phyloP scores from a whole-genome alignment of 2,329 filamentous ascomycete species.

The Furcasterigmium furcatum region DNA sequence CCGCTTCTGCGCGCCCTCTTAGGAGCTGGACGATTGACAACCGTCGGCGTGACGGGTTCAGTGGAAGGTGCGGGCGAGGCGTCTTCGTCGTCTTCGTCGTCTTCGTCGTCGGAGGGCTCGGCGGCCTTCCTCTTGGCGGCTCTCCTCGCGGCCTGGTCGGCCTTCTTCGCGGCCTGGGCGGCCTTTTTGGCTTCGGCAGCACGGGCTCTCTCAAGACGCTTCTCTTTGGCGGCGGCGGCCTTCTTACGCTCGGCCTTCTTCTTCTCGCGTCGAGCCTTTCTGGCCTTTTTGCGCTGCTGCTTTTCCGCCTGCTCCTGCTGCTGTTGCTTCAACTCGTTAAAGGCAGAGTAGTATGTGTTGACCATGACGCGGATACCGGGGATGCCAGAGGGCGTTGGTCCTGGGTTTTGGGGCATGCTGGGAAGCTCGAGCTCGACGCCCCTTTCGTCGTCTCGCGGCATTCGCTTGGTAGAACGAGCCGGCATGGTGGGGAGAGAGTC shows the following conservation, averaged over 20 bases:
- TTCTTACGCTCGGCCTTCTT: not conserved
- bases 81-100: conserved; percentile 5
- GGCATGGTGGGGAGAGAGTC: not conserved
- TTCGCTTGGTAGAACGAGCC: not conserved
- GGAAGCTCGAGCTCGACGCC: not conserved
- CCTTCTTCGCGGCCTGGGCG: not conserved
- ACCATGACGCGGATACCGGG: not conserved
- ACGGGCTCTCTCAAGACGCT: not conserved
- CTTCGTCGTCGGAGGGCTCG: conserved; percentile 1
- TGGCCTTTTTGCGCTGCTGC: not conserved
- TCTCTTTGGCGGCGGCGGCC: not conserved
- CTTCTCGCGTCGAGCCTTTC: not conserved
- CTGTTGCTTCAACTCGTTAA: not conserved
- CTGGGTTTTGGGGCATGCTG: not conserved
- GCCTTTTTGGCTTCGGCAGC: not conserved
- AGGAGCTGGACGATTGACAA: too few relatives aligned
- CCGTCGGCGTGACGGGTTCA: too few relatives aligned
- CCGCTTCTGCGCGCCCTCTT: too few relatives aligned
- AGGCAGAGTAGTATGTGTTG: not conserved
- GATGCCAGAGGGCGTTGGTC: not conserved
- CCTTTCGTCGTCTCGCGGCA: too few relatives aligned
- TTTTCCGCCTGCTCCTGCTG: not conserved
- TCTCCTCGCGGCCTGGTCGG: not conserved
- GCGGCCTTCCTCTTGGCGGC: not conserved
- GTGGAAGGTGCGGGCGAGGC: too few relatives aligned